phyloP scores from a whole-genome alignment of 2,329 filamentous ascomycete genomes.

The Thelonectria discophora region DNA sequence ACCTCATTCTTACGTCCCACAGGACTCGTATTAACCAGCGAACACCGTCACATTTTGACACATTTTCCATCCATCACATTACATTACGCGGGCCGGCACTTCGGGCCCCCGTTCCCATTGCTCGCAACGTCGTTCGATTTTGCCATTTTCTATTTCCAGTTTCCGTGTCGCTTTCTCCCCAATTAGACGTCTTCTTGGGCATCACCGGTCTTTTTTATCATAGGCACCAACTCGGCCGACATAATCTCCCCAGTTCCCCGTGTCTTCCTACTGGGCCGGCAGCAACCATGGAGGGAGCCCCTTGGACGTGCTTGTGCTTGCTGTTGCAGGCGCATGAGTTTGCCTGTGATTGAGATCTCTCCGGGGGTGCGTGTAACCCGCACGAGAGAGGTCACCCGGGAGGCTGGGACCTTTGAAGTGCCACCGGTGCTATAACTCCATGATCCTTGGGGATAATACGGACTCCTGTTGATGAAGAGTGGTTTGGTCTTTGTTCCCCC shows the following conservation, averaged over 20 bases:
- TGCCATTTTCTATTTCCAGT: slow-evolving; percentile 26
- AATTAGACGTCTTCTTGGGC: slow-evolving; percentile 28
- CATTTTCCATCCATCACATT: slow-evolving; percentile 25
- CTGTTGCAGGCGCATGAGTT: too few relatives aligned
- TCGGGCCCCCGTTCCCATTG: not conserved
- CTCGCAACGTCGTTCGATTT: slow-evolving; percentile 18
- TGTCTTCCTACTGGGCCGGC: slow-evolving; percentile 10
- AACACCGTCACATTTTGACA: slow-evolving; percentile 12
- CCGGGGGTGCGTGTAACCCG: slow-evolving; percentile 24
- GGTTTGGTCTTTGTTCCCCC: too few relatives aligned
- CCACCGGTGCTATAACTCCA: slow-evolving; percentile 16
- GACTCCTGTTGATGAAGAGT: too few relatives aligned
- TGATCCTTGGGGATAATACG: slow-evolving; percentile 13
- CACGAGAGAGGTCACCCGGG: slow-evolving; percentile 18
- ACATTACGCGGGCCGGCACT: not conserved
- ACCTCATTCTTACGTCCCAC: slow-evolving; percentile 33
- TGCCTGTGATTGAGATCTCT: slow-evolving; percentile 38
- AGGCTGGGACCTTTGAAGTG: slow-evolving; percentile 21
- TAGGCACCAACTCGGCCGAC: slow-evolving; percentile 16
- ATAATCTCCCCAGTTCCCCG: not conserved
- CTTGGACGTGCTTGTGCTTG: too few relatives aligned
- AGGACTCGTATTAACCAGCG: slow-evolving; percentile 35
- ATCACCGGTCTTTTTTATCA: slow-evolving; percentile 19
- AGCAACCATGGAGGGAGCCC: too few relatives aligned
- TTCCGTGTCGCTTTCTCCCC: slow-evolving; percentile 7